Percentiles rank a stretch among this genome's conserved stretches.
These are phyloP conservation scores for Alternaria gaisen DNA, from an alignment of 2,329 filamentous ascomycete species.

Conservation along the genomic window DNA sequence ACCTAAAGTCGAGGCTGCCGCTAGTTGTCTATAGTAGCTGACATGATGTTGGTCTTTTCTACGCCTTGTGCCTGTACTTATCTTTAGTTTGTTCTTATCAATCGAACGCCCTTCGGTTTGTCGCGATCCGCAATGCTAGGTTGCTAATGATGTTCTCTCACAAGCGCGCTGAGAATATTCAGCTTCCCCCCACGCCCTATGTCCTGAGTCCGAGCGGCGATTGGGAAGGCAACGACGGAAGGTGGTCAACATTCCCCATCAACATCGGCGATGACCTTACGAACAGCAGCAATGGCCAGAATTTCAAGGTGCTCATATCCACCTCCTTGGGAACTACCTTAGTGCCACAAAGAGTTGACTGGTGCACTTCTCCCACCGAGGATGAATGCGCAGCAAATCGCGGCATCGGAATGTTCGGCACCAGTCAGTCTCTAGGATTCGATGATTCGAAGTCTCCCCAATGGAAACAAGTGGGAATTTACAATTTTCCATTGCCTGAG, in stretches of 20 bases:
- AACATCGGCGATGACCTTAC: constrained; percentile 44
- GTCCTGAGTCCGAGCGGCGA: constrained; percentile 29
- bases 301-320: constrained; percentile 47
- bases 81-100: constrained; percentile 25
- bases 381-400: constrained; percentile 38
- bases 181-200: constrained; percentile 21
- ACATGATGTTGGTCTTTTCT: constrained; percentile 24
- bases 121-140: constrained; percentile 22
- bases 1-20: constrained; percentile 27
- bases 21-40: constrained; percentile 22
- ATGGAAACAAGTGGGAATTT: constrained; percentile 30
- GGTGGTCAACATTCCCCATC: constrained; percentile 55
- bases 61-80: constrained; percentile 20
- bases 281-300: constrained; percentile 44
- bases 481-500: constrained; percentile 27
- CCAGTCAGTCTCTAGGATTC: constrained; percentile 33
- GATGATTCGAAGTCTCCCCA: constrained; percentile 11
- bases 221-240: constrained; percentile 53
- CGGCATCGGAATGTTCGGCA: constrained; percentile 34
- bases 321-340: constrained; percentile 38
- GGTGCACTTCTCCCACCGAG: constrained; percentile 28
- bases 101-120: constrained; percentile 7
- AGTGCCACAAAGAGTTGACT: constrained; percentile 37
- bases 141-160: constrained; percentile 33
- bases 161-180: constrained; percentile 33